A percentile compares a stretch with the other conserved stretches of the same genome.
phyloP scores from a whole-genome alignment of 1,284 basidiomycete genomes.

The Cutaneotrichosporon sp. region DNA sequence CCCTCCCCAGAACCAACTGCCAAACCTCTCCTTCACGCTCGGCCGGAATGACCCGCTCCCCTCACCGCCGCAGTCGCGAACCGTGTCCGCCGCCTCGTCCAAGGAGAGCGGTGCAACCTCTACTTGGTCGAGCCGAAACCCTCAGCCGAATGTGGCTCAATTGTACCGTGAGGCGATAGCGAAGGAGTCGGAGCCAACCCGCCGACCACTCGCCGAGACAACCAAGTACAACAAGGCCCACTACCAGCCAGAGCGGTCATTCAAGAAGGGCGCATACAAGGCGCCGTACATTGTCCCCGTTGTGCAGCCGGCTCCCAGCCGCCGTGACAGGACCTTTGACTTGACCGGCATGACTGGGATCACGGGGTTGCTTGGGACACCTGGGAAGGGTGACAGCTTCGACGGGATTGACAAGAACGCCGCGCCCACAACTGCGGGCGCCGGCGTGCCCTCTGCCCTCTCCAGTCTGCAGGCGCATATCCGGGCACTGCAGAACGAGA shows the following conservation, averaged over 20 bases:
- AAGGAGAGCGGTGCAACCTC: slow-evolving; percentile 6
- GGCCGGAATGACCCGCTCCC: slow-evolving; percentile 43
- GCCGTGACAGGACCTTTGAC: slow-evolving; percentile 32
- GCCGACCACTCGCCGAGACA: slow-evolving; percentile 35
- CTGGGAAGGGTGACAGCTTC: slow-evolving; percentile 43
- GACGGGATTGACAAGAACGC: slow-evolving; percentile 44
- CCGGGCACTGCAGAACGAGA: slow-evolving; percentile 69
- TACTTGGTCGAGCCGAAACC: no score
- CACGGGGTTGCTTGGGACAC: slow-evolving; percentile 50
- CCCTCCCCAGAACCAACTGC: slow-evolving; percentile 36
- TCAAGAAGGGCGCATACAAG: neutral
- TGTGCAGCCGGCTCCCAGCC: neutral
- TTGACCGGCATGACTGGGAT: slow-evolving; percentile 52
- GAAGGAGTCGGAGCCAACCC: no score
- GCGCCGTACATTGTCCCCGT: neutral
- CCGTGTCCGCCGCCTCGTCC: slow-evolving; percentile 22
- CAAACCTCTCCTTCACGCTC: slow-evolving; percentile 55
- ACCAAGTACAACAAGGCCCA: slow-evolving; percentile 36
- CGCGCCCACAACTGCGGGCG: slow-evolving; percentile 27
- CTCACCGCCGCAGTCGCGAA: slow-evolving; percentile 38
- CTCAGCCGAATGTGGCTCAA: no score
- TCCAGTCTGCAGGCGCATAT: slow-evolving; percentile 45
- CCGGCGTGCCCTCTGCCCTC: slow-evolving; percentile 37
- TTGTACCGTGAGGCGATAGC: no score
- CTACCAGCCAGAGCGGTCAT: neutral